These are phyloP conservation scores for Phaffomyces thermotolerans DNA, from an alignment of 805 yeast species.

Conservation along the genomic window DNA sequence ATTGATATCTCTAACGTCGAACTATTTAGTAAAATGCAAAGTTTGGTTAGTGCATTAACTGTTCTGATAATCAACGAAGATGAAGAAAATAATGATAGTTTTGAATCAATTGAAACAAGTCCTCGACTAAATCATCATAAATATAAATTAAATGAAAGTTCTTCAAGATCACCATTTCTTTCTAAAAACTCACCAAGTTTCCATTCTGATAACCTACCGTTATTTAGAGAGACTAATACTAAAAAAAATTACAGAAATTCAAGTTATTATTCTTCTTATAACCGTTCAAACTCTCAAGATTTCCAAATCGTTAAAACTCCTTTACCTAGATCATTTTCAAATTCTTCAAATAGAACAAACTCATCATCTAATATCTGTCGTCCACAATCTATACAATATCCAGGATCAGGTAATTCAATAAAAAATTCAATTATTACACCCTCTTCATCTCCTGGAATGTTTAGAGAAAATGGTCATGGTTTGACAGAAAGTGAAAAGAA, in stretches of 20 bases:
- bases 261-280: not conserved
- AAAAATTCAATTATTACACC: not conserved
- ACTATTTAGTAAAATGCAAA: slow-evolving; percentile 28
- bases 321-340: slow-evolving; percentile 3
- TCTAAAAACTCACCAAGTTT: slow-evolving; percentile 8
- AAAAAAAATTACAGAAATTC: too few relatives aligned
- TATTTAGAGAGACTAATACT: not conserved
- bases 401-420: too few relatives aligned
- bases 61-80: slow-evolving; percentile 25
- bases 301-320: slow-evolving; percentile 7
- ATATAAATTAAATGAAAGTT: too few relatives aligned
- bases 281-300: not conserved
- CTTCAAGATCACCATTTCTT: not conserved
- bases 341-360: not conserved
- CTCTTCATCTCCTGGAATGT: not conserved
- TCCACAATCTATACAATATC: too few relatives aligned
- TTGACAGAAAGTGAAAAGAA: slow-evolving; percentile 4
- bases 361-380: too few relatives aligned
- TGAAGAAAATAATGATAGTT: slow-evolving; percentile 5
- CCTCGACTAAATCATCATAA: too few relatives aligned
- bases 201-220: slow-evolving; percentile 6
- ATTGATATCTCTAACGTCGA: slow-evolving; percentile 24
- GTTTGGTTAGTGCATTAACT: slow-evolving; percentile 26
- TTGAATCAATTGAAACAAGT: too few relatives aligned
- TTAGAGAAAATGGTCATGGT: not conserved